phyloP scores from a whole-genome alignment of 2,329 filamentous ascomycete genomes.

The Colletotrichum theobromicola region DNA sequence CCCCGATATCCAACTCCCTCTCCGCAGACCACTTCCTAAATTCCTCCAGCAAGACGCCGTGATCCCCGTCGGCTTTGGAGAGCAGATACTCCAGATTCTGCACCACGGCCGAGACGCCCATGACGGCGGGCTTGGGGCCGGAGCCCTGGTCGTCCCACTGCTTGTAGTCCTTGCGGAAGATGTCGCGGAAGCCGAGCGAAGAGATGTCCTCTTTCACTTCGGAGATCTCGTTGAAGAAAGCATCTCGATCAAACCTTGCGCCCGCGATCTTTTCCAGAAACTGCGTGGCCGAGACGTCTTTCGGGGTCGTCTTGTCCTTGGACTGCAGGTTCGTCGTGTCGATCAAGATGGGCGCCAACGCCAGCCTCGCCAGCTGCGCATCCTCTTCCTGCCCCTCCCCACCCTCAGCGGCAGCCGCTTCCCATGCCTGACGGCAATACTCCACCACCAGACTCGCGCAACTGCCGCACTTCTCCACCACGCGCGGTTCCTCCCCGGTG shows the following conservation, averaged over 20 bases:
- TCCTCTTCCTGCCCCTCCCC: constrained; percentile 40
- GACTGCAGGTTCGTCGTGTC: constrained; percentile 72
- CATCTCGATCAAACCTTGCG: constrained; percentile 53
- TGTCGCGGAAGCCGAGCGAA: constrained; percentile 64
- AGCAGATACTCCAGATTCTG: constrained; percentile 67
- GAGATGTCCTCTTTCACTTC: constrained; percentile 73
- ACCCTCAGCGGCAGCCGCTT: constrained; percentile 30
- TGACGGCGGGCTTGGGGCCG: constrained; percentile 28
- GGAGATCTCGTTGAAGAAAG: constrained; percentile 65
- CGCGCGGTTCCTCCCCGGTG: constrained; percentile 55
- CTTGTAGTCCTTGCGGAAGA: constrained; percentile 86
- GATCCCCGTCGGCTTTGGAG: constrained; percentile 49
- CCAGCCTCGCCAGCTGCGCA: constrained; percentile 68
- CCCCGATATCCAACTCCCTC: constrained; percentile 64
- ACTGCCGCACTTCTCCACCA: constrained; percentile 73
- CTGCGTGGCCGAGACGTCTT: constrained; percentile 62
- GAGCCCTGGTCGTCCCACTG: constrained; percentile 67
- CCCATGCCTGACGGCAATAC: constrained; percentile 64
- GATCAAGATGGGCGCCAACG: constrained; percentile 73
- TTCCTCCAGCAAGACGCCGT: constrained; percentile 49
- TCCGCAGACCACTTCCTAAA: constrained; percentile 61
- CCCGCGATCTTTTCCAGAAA: constrained; percentile 56
- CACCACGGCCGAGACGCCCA: constrained; percentile 71
- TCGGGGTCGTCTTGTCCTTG: constrained; percentile 67
- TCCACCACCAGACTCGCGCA: constrained; percentile 74